phyloP scores from a whole-genome alignment of 2,329 filamentous ascomycete genomes.

The Coniochaeta sp. region DNA sequence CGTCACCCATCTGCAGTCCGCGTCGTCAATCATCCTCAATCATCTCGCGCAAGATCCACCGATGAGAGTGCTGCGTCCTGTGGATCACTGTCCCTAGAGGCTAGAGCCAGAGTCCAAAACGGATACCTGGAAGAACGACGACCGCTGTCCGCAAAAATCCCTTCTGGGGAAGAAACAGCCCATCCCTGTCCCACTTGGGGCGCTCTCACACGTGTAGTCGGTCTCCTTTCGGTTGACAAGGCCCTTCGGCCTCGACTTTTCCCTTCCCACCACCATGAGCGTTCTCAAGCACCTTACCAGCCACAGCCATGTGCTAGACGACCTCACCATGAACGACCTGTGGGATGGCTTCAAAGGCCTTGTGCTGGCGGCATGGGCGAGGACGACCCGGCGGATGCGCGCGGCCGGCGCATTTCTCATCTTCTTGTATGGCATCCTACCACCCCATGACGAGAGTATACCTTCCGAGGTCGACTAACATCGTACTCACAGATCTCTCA shows the following conservation, averaged over 20 bases:
- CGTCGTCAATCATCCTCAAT: not conserved
- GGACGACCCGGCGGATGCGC: constrained; percentile 25
- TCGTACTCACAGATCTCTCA: constrained; percentile 3
- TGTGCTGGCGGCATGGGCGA: constrained; percentile 19
- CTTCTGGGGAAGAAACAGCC: not conserved
- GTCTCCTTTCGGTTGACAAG: not conserved
- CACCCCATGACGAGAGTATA: not conserved
- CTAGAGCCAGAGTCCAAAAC: not conserved
- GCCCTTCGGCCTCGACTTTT: not conserved
- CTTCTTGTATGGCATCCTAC: constrained; percentile 18
- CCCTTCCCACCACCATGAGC: constrained; percentile 1
- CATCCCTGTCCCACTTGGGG: not conserved
- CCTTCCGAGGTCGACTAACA: not conserved
- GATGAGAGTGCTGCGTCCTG: not conserved
- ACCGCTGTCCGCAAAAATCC: not conserved
- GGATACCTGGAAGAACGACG: not conserved
- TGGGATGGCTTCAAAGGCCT: constrained; percentile 15
- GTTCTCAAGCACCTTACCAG: not conserved
- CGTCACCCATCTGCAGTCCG: not conserved
- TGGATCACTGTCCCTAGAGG: not conserved
- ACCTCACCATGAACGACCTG: constrained; percentile 12
- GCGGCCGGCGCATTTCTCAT: constrained; percentile 19
- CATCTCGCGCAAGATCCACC: not conserved
- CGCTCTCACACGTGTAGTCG: not conserved
- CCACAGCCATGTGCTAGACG: constrained; percentile 9